Evolutionary conservation across 345 rosid species (phyloP).

Genomic region (Pistacia vera): DNA sequence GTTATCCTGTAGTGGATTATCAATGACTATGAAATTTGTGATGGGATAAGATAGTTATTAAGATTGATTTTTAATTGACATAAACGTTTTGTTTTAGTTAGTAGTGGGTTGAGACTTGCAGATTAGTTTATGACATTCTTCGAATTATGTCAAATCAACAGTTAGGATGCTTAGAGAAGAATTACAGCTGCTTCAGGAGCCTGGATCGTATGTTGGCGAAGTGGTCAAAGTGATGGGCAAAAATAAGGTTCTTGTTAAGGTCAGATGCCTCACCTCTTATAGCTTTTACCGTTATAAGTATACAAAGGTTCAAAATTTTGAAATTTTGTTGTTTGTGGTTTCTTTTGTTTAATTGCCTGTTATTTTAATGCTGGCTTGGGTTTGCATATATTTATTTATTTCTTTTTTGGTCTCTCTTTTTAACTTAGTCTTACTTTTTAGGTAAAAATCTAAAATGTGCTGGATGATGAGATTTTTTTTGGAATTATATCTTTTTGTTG

Average conservation of each 20-base stretch:
- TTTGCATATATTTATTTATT: too few species aligned
- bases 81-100: not conserved
- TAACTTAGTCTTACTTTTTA: too few species aligned
- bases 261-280: conserved; percentile 14
- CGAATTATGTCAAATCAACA: conserved; percentile 26
- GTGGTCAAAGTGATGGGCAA: conserved; percentile 99
- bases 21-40: not conserved
- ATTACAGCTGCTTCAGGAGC: conserved; percentile 95
- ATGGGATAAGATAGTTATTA: too few species aligned
- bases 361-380: not conserved
- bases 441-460: too few species aligned
- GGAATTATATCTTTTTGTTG: not conserved
- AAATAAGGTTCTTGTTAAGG: conserved; percentile 97
- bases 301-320: not conserved
- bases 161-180: conserved; percentile 98
- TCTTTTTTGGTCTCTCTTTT: too few species aligned
- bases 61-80: not conserved
- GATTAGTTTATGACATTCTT: conserved; percentile 15
- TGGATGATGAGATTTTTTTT: too few species aligned
- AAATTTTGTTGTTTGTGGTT: not conserved
- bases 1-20: not conserved
- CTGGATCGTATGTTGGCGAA: conserved; percentile 99
- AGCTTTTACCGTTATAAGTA: not conserved
- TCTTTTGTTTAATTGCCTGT: not conserved
- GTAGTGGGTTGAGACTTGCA: not conserved